Evolutionary conservation across 768 basidiomycete genomes (phyloP).

Genomic region (Termitomyces eurrhizus): DNA sequence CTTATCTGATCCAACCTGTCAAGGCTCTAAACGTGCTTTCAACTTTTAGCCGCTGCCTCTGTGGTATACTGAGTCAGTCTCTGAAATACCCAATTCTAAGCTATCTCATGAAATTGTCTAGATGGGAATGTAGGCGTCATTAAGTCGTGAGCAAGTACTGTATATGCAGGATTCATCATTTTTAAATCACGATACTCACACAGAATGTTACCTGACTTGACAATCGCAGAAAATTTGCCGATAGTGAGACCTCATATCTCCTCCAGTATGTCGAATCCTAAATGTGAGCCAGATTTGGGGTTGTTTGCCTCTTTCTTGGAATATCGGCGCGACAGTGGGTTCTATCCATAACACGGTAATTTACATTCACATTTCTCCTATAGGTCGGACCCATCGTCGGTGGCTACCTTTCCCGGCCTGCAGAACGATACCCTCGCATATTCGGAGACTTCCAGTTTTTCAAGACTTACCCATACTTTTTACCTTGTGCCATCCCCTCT

Average conservation of each 20-base stretch:
- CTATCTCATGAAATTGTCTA: constrained; percentile 12
- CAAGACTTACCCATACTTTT: constrained; percentile 48
- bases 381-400: constrained; percentile 41
- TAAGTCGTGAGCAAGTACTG: too few species aligned
- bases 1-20: too few species aligned
- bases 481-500: constrained; percentile 27
- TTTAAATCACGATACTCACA: too few species aligned
- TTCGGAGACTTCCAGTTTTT: constrained; percentile 39
- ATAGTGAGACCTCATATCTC: not conserved
- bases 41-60: not conserved
- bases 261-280: not conserved
- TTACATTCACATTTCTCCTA: not conserved
- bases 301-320: constrained; percentile 3
- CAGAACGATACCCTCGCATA: constrained; percentile 38
- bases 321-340: not conserved
- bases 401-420: constrained; percentile 43
- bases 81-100: not conserved
- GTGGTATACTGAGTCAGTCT: constrained; percentile 38
- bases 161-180: too few species aligned
- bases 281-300: not conserved
- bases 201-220: not conserved
- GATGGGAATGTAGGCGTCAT: constrained; percentile 51
- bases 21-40: too few species aligned
- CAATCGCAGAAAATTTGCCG: not conserved
- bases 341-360: not conserved